Base-by-base conservation (phyloP, 805 yeast genomes). In the Saccharomyces cerevisiae region DNA sequence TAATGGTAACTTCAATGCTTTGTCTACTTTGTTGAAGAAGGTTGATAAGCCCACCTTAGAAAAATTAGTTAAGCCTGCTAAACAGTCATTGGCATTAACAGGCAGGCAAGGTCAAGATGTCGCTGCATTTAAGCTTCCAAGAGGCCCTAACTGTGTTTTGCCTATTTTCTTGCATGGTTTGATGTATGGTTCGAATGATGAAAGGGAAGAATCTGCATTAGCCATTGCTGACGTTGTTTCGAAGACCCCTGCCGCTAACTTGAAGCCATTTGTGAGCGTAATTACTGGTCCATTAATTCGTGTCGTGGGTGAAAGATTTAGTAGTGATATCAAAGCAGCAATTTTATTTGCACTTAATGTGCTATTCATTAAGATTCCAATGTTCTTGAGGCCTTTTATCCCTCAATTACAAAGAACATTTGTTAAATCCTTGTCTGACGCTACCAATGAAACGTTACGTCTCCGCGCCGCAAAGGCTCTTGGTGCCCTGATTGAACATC, bases 361-460 rank as follows among this genome's bases (percentile, higher is more conserved):
- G 59, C 74, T 95, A 66, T 82, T 94, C 64, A 73, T 73, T 26
- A 87, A 89, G 75, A 87, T 92, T 61, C 97, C 99, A 1, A 89
- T 86, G 66, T 88, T 89, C 69, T 78, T 94, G 70, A 82, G 92
- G 65, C 99, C 99, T 14, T 94, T 94, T 70, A 82, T 94, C 71
- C 99, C 99, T 8, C 99, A 94, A 74, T 78, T 94, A 61, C 99
- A 94, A 73, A 81, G 99, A 68, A 94, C 99, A 1, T 94, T 94
- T 73, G 96, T 92, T 46, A 87, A 95, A 68, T 87, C 96, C 1
- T 76, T 94, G 60, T 79, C 89, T 51, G 99, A 94, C 72, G 76
- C 87, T 1, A 64, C 80, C 1, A 87, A 84, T 62, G 95, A 86
- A 51, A 71, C 79, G 8, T 75, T 94, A 64, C 79, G 98, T 60